Evolutionary conservation across 2,329 filamentous ascomycete genomes (phyloP).

Genomic region (Madurella fahalii): DNA sequence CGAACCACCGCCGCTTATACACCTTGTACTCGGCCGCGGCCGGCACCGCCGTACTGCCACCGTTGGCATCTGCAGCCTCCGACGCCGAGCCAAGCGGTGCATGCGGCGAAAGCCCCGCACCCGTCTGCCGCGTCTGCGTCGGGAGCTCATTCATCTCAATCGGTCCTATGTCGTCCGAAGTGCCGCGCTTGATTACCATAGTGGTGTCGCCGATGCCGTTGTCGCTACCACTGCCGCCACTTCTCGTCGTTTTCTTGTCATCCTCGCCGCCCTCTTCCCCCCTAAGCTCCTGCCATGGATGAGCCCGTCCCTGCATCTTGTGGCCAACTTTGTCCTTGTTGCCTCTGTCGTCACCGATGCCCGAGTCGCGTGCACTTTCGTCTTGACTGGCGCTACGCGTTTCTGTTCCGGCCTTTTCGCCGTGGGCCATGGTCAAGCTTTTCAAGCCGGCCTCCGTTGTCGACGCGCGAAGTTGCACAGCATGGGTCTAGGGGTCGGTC

Average conservation of each 20-base stretch:
- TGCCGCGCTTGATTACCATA: background rate
- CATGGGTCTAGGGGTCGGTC: too few species aligned
- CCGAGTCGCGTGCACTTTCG: too few species aligned
- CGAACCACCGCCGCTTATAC: constrained; percentile 88
- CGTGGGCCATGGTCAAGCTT: too few species aligned
- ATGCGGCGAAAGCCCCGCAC: background rate
- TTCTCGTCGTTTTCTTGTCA: background rate
- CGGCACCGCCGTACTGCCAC: constrained; percentile 8
- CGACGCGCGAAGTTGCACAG: too few species aligned
- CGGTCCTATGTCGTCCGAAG: background rate
- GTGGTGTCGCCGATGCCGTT: background rate
- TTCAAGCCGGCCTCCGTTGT: too few species aligned
- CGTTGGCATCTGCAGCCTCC: background rate
- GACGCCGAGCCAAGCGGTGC: background rate
- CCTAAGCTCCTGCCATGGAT: constrained; percentile 4
- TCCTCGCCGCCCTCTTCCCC: background rate
- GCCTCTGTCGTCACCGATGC: background rate
- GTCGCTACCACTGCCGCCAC: background rate
- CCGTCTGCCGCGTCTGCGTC: background rate
- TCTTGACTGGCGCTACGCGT: background rate
- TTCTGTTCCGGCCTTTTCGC: background rate
- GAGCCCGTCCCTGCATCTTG: background rate
- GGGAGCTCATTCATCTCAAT: constrained; percentile 13
- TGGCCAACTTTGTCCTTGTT: background rate
- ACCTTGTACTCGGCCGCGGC: constrained; percentile 29